Evolutionary conservation across 129 eudicot genomes (phyloP).

Genomic region (Ambrosia artemisiifolia): DNA sequence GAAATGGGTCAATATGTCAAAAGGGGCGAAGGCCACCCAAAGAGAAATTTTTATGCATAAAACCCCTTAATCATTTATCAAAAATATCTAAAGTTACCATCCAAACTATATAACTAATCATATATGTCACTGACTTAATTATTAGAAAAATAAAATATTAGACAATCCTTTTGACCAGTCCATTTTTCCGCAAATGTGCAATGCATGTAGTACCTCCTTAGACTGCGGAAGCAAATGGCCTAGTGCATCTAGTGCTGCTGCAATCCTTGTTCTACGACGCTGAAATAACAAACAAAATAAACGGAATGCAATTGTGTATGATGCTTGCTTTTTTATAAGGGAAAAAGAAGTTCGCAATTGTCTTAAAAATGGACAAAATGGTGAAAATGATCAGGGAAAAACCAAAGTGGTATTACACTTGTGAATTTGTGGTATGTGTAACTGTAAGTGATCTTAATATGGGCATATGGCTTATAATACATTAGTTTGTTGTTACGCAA

Average conservation of each 20-base stretch:
- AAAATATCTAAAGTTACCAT: not conserved
- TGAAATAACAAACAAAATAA: slow-evolving; percentile 31
- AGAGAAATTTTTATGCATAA: not conserved
- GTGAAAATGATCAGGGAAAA: not conserved
- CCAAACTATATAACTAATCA: not conserved
- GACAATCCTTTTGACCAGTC: not conserved
- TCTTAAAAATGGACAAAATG: not conserved
- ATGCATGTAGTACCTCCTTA: slow-evolving; percentile 29
- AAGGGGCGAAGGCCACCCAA: not conserved
- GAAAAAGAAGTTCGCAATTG: slow-evolving; percentile 1
- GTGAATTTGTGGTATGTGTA: no score
- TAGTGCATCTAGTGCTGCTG: slow-evolving; percentile 49
- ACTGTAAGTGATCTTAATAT: not conserved
- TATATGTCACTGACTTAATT: not conserved
- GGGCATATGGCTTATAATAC: not conserved
- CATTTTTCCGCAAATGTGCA: not conserved
- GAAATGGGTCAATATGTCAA: not conserved
- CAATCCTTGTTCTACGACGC: slow-evolving; percentile 49
- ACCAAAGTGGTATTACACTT: not conserved
- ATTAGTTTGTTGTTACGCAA: slow-evolving; percentile 6
- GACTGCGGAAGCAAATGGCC: slow-evolving; percentile 48
- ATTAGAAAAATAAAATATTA: not conserved
- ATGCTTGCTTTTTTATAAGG: slow-evolving; percentile 9
- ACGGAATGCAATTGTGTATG: not conserved
- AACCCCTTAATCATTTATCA: not conserved